phyloP scores from a whole-genome alignment of 2,329 filamentous ascomycete species.

The Graphilbum fragrans region DNA sequence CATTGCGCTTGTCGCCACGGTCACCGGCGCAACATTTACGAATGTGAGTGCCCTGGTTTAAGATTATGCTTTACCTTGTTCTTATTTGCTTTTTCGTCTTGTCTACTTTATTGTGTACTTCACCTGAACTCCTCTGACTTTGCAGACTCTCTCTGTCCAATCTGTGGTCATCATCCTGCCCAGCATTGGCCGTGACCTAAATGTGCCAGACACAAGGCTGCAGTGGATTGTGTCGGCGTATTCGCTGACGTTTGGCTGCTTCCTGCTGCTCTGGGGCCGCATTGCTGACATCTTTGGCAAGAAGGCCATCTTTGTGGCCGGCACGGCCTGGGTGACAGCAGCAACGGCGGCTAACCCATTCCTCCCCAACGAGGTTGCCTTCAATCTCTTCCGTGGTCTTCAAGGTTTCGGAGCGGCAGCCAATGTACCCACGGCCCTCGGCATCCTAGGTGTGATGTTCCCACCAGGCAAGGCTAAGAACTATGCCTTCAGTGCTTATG shows the following conservation, averaged over 20 bases:
- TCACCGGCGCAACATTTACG: constrained; percentile 42
- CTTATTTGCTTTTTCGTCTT: not conserved
- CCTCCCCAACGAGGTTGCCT: constrained; percentile 52
- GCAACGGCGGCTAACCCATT: constrained; percentile 51
- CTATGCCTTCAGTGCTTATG: constrained; percentile 55
- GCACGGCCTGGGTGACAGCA: constrained; percentile 49
- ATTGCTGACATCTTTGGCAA: constrained; percentile 57
- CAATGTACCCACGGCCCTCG: constrained; percentile 59
- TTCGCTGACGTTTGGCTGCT: constrained; percentile 53
- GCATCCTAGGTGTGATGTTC: constrained; percentile 57
- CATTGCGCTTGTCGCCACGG: constrained; percentile 40
- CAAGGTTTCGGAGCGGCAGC: constrained; percentile 57
- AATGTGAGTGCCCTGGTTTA: constrained; percentile 26
- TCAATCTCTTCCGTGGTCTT: constrained; percentile 53
- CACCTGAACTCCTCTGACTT: not conserved
- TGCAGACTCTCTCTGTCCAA: constrained; percentile 35
- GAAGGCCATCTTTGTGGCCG: constrained; percentile 50
- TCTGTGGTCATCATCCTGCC: constrained; percentile 51
- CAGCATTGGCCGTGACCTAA: constrained; percentile 42
- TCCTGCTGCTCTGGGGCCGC: constrained; percentile 54
- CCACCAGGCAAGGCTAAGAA: constrained; percentile 57
- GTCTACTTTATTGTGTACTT: no score
- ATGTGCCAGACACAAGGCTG: constrained; percentile 43
- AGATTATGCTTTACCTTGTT: not conserved
- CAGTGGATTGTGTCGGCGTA: constrained; percentile 60